A percentile compares a stretch with the other conserved stretches of the same genome.
These are phyloP conservation scores for Claviceps sp. DNA, from an alignment of 2,329 filamentous ascomycete species.

Conservation along the genomic window DNA sequence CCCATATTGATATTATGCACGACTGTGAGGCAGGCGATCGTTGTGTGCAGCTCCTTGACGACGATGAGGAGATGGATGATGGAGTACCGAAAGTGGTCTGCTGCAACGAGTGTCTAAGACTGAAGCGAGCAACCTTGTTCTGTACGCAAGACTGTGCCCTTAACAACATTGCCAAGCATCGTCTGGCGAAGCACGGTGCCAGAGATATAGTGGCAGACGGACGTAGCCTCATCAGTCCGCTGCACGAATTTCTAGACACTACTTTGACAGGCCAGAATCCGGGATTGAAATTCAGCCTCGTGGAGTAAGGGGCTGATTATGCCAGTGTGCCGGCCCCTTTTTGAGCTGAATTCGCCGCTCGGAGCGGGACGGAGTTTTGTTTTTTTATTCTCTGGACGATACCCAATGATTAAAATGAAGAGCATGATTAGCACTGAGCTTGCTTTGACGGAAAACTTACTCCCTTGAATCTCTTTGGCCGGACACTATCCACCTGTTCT, in stretches of 20 bases:
- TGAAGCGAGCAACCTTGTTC: slow-evolving; percentile 25
- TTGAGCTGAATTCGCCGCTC: background rate
- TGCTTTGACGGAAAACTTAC: background rate
- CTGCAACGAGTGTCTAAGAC: slow-evolving; percentile 28
- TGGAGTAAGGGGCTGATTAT: background rate
- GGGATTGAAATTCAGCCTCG: slow-evolving; percentile 17
- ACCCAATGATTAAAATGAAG: background rate
- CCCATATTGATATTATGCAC: slow-evolving; percentile 26
- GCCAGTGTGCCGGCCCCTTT: too few relatives aligned
- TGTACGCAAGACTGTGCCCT: slow-evolving; percentile 30
- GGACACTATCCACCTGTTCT: background rate
- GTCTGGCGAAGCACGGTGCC: slow-evolving; percentile 19
- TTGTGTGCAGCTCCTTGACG: slow-evolving; percentile 26
- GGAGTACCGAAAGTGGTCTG: slow-evolving; percentile 18
- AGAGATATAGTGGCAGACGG: slow-evolving; percentile 12
- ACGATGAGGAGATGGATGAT: slow-evolving; percentile 26
- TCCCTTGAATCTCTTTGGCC: background rate
- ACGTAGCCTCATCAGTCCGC: slow-evolving; percentile 10
- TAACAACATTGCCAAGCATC: slow-evolving; percentile 27
- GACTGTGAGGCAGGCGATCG: slow-evolving; percentile 26
- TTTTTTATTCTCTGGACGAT: background rate
- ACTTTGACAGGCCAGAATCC: slow-evolving; percentile 19
- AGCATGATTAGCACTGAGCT: too few relatives aligned
- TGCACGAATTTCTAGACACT: slow-evolving; percentile 15
- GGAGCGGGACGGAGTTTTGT: background rate